phyloP scores from a whole-genome alignment of 1,284 basidiomycete genomes.

The Ganoderma sinense region DNA sequence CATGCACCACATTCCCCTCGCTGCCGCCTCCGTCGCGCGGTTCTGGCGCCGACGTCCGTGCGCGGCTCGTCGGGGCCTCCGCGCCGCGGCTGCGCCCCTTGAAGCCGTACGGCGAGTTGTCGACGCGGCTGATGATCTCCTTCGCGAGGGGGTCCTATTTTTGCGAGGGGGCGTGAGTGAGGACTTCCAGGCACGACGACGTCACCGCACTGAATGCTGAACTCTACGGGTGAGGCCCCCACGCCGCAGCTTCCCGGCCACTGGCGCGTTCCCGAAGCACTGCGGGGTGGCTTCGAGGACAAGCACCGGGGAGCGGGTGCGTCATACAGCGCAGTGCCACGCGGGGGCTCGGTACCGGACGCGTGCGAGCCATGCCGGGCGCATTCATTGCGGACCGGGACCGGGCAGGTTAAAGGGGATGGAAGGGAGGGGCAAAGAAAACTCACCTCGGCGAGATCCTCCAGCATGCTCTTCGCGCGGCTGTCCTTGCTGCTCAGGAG shows the following conservation, averaged over 20 bases:
- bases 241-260: background rate
- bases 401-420: too few species aligned
- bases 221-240: slow-evolving; percentile 1
- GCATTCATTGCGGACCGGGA: background rate
- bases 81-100: slow-evolving; percentile 60
- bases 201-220: slow-evolving; percentile 3
- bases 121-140: slow-evolving; percentile 79
- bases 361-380: background rate
- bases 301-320: background rate
- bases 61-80: slow-evolving; percentile 34
- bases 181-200: slow-evolving; percentile 15
- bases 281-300: background rate
- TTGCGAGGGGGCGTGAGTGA: background rate
- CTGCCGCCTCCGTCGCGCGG: slow-evolving; percentile 38
- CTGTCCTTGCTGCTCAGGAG: slow-evolving; percentile 73
- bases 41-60: slow-evolving; percentile 33
- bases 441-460: slow-evolving; percentile 59
- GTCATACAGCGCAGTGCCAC: slow-evolving; percentile 6
- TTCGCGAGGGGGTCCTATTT: slow-evolving; percentile 72
- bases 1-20: slow-evolving; percentile 49
- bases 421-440: background rate
- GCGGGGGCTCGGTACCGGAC: background rate
- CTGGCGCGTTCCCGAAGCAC: background rate
- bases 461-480: slow-evolving; percentile 65
- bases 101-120: slow-evolving; percentile 77